Evolutionary conservation across 352 stramenopile genomes (phyloP).

Genomic region (Globisporangium okanoganense): DNA sequence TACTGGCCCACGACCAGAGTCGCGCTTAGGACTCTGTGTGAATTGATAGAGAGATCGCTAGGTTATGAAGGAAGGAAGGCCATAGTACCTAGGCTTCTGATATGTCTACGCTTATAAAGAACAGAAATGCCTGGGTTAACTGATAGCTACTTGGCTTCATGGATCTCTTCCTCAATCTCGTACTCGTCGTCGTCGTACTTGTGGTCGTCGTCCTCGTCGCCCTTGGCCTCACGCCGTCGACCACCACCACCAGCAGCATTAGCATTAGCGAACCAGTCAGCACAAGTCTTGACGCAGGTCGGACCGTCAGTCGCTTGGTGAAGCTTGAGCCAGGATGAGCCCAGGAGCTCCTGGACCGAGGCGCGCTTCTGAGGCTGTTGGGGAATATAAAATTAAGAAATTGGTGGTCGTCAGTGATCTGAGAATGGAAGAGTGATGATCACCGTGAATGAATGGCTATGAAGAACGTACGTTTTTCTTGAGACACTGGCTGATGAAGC

Average conservation of each 20-base stretch:
- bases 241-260: slow-evolving; percentile 3
- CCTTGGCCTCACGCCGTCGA: not conserved
- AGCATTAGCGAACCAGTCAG: slow-evolving; percentile 27
- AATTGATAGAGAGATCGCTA: not conserved
- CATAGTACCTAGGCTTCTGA: not conserved
- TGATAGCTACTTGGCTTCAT: slow-evolving; percentile 13
- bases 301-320: slow-evolving; percentile 40
- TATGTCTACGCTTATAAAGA: not conserved
- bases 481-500: slow-evolving; percentile 56
- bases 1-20: slow-evolving; percentile 31
- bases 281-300: slow-evolving; percentile 27
- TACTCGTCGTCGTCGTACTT: slow-evolving; percentile 40
- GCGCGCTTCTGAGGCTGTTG: slow-evolving; percentile 47
- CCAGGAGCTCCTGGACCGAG: slow-evolving; percentile 52
- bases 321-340: slow-evolving; percentile 45
- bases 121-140: not conserved
- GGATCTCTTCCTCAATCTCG: slow-evolving; percentile 49
- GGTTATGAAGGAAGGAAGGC: not conserved
- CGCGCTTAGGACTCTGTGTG: not conserved
- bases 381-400: not conserved
- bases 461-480: slow-evolving; percentile 50
- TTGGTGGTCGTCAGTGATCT: not conserved
- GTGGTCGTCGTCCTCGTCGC: slow-evolving; percentile 17
- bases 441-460: not conserved
- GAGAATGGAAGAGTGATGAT: not conserved